Conservation (phyloP, 257 asterid species). For the Lavandula angustifolia region DNA sequence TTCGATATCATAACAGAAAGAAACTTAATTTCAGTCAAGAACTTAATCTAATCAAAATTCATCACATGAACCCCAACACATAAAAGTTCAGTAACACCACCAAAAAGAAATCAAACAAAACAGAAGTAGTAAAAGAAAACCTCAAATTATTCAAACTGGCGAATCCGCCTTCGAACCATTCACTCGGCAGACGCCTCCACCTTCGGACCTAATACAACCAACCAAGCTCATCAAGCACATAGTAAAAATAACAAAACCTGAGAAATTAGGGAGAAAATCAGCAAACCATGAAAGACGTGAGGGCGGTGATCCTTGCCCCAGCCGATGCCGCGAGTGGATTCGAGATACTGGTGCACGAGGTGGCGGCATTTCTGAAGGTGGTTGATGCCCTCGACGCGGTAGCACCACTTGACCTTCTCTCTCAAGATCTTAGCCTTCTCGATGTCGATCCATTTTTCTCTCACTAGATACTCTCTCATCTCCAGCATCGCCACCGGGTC, state of each 20-base stretch:
- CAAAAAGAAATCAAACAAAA: not conserved
- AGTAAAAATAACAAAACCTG: not conserved
- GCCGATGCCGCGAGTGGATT: slow-evolving; percentile 90
- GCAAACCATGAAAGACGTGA: slow-evolving; percentile 67
- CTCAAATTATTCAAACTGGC: slow-evolving; percentile 35
- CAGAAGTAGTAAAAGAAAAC: slow-evolving; percentile 7
- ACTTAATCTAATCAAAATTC: not conserved
- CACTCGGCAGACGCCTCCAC: slow-evolving; percentile 46
- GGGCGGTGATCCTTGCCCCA: slow-evolving; percentile 99
- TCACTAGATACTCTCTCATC: slow-evolving; percentile 88
- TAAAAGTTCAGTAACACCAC: not conserved
- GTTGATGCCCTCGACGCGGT: slow-evolving; percentile 82
- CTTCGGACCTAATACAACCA: slow-evolving; percentile 44
- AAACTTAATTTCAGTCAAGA: slow-evolving; percentile 5
- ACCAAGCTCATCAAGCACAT: slow-evolving; percentile 3
- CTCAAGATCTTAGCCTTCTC: slow-evolving; percentile 94
- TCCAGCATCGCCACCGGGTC: slow-evolving; percentile 92
- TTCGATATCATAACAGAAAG: not conserved
- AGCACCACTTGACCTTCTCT: slow-evolving; percentile 89
- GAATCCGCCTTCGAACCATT: slow-evolving; percentile 18
- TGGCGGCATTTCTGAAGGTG: slow-evolving; percentile 97
- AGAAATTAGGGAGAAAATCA: not conserved
- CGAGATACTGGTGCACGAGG: slow-evolving; percentile 86
- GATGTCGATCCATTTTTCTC: slow-evolving; percentile 97
- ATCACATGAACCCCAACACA: not conserved